These are phyloP conservation scores for Apiospora arundinis DNA, from an alignment of 2,329 filamentous ascomycete species.

Conservation along the genomic window DNA sequence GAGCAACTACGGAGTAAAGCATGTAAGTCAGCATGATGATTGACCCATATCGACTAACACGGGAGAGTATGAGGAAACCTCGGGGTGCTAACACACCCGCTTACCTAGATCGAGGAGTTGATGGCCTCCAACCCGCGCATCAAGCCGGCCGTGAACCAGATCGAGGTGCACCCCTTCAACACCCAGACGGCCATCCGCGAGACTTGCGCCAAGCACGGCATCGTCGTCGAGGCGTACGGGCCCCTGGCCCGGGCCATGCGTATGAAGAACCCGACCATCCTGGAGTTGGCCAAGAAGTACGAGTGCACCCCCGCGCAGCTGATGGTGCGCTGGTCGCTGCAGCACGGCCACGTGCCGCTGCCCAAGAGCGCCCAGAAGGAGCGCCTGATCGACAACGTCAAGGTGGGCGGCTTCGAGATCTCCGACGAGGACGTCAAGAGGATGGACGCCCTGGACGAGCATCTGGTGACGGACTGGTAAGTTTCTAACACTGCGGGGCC, in stretches of 20 bases:
- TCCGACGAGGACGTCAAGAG: conserved; percentile 65
- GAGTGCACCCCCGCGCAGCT: conserved; percentile 74
- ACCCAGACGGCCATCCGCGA: conserved; percentile 71
- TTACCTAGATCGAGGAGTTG: conserved; percentile 68
- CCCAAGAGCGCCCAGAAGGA: conserved; percentile 73
- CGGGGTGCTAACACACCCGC: neutral
- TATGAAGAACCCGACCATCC: conserved; percentile 71
- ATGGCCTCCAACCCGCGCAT: conserved; percentile 67
- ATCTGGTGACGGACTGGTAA: conserved; percentile 73
- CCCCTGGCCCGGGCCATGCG: conserved; percentile 75
- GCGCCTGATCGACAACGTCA: conserved; percentile 69
- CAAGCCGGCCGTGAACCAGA: conserved; percentile 76
- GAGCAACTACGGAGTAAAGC: conserved; percentile 78
- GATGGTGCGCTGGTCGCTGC: conserved; percentile 76
- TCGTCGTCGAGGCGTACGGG: conserved; percentile 80
- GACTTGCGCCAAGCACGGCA: conserved; percentile 69
- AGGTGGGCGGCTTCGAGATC: conserved; percentile 67
- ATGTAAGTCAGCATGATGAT: conserved; percentile 61
- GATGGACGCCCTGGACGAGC: conserved; percentile 73
- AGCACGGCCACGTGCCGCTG: conserved; percentile 74
- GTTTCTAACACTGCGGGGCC: conserved; percentile 25
- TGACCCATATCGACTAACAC: neutral
- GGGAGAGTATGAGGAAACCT: neutral
- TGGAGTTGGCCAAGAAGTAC: conserved; percentile 70
- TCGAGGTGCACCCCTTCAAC: conserved; percentile 85